These are phyloP conservation scores for Morella rubra DNA, from an alignment of 306 rosid genomes.

Conservation along the genomic window DNA sequence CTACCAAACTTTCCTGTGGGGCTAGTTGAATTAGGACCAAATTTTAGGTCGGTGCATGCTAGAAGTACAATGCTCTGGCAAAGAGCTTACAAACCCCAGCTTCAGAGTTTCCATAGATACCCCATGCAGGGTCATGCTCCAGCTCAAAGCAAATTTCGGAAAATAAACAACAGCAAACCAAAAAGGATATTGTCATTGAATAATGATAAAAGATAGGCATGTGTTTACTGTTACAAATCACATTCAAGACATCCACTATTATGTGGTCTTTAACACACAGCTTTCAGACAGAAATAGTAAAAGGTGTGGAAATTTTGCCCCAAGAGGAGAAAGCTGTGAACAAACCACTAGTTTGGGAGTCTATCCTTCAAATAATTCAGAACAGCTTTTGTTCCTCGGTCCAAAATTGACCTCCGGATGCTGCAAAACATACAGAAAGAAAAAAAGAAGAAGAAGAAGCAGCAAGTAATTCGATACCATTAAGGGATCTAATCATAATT, in stretches of 20 bases:
- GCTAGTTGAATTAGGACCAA: no score
- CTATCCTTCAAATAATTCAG: constrained; percentile 76
- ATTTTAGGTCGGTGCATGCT: no score
- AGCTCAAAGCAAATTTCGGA: neutral
- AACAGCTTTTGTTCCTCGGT: constrained; percentile 84
- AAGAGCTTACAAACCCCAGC: no score
- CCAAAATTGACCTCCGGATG: constrained; percentile 81
- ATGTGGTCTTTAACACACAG: neutral
- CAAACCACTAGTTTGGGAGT: constrained; percentile 47
- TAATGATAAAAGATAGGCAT: neutral
- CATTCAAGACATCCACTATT: neutral
- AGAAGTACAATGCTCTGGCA: no score
- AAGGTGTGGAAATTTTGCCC: neutral
- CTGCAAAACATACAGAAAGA: constrained; percentile 41
- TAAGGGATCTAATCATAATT: neutral
- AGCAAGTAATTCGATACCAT: no score
- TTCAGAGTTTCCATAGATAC: no score
- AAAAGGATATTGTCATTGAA: neutral
- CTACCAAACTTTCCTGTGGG: no score
- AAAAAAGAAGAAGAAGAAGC: neutral
- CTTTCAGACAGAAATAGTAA: neutral
- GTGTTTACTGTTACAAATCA: neutral
- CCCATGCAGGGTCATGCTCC: no score
- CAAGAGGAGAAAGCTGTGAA: neutral
- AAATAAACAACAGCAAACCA: neutral